These are phyloP conservation scores for Phyllosticta paracitricarpa DNA, from an alignment of 2,329 filamentous ascomycete genomes.

Conservation along the genomic window DNA sequence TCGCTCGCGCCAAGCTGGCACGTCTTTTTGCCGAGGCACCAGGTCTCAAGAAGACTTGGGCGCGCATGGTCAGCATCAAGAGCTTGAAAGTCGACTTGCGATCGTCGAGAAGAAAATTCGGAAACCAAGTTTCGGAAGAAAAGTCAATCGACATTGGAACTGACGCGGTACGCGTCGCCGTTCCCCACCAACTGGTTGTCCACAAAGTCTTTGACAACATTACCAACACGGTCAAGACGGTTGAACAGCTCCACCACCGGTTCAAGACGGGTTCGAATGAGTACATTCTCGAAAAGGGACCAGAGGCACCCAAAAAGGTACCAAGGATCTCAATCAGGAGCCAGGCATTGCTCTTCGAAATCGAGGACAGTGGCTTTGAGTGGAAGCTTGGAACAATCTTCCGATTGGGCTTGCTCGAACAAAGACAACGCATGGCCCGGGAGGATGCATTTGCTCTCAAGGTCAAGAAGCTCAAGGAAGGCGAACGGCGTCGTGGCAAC, in stretches of 20 bases:
- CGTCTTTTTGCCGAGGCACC: constrained; percentile 85
- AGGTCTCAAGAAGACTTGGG: constrained; percentile 74
- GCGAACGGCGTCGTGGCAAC: constrained; percentile 39
- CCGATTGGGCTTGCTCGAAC: constrained; percentile 75
- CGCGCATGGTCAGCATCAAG: constrained; percentile 75
- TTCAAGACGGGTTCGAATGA: constrained; percentile 82
- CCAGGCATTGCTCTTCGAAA: constrained; percentile 75
- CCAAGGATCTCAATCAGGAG: constrained; percentile 77
- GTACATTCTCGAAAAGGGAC: constrained; percentile 75
- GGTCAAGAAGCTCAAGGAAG: constrained; percentile 63
- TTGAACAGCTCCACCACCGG: constrained; percentile 83
- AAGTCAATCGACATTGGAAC: constrained; percentile 74
- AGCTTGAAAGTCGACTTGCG: constrained; percentile 70
- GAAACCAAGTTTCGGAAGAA: constrained; percentile 54
- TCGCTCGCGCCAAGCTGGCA: constrained; percentile 63
- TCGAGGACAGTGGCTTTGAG: constrained; percentile 94
- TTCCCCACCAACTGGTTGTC: constrained; percentile 85
- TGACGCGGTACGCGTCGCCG: constrained; percentile 76
- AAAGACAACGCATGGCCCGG: constrained; percentile 77
- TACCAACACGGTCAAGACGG: constrained; percentile 76
- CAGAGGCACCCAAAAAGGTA: constrained; percentile 75
- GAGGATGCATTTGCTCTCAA: constrained; percentile 87
- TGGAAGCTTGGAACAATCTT: constrained; percentile 97
- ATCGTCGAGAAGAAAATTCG: constrained; percentile 56
- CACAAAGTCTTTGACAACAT: constrained; percentile 91